phyloP scores from a whole-genome alignment of 495 filamentous ascomycete genomes.

The Acidiella bohemica region DNA sequence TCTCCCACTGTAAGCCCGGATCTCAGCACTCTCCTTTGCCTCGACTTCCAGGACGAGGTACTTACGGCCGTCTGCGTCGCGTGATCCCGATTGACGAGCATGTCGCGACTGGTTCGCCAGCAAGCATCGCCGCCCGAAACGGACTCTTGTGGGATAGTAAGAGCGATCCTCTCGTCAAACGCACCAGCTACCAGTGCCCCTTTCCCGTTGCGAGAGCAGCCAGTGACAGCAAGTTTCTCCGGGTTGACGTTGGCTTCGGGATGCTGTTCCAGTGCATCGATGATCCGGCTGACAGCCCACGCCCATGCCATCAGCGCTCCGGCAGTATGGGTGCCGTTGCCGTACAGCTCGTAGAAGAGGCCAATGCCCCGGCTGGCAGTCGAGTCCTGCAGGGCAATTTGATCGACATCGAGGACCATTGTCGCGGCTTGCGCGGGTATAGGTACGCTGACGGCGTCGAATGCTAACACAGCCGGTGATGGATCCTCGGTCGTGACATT shows the following conservation, averaged over 20 bases:
- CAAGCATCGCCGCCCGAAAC: conserved; percentile 37
- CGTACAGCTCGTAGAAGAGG: conserved; percentile 38
- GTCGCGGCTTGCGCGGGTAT: conserved; percentile 30
- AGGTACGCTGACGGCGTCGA: conserved; percentile 30
- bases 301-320: conserved; percentile 36
- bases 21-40: too few relatives aligned
- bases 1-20: too few relatives aligned
- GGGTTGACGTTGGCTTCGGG: conserved; percentile 31
- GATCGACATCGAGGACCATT: conserved; percentile 32
- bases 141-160: conserved; percentile 38
- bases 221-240: conserved; percentile 31
- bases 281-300: conserved; percentile 36
- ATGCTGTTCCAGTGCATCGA: conserved; percentile 34
- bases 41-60: conserved; percentile 36
- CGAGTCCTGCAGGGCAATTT: conserved; percentile 28
- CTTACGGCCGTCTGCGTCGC: conserved; percentile 30
- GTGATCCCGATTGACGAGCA: conserved; percentile 30
- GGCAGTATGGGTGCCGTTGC: conserved; percentile 24
- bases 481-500: conserved; percentile 22
- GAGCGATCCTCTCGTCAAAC: conserved; percentile 33
- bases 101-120: conserved; percentile 33
- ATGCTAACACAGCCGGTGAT: conserved; percentile 35
- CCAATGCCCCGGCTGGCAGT: conserved; percentile 26
- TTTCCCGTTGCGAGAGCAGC: conserved; percentile 40
- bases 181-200: conserved; percentile 38